Conservation (phyloP, 805 yeast species). For the Pichia californica region DNA sequence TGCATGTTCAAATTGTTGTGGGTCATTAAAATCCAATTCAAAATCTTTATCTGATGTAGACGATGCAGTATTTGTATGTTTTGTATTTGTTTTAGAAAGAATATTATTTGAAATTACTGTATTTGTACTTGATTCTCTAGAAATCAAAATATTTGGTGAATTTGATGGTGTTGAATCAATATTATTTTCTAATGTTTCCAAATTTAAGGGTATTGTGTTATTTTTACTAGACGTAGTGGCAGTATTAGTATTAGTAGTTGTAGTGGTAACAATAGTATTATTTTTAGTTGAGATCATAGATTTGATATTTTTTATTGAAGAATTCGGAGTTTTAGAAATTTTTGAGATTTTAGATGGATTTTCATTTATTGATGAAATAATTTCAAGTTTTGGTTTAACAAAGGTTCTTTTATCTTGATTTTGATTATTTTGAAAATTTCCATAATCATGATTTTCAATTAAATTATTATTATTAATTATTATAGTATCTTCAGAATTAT, state of each 20-base stretch:
- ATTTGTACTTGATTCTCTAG: neutral
- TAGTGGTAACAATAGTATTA: no score
- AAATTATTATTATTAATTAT: neutral
- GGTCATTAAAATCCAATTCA: conserved; percentile 19
- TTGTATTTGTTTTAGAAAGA: neutral
- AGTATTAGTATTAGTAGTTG: no score
- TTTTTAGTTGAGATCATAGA: neutral
- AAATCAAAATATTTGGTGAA: neutral
- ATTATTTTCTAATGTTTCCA: no score
- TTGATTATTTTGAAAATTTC: no score
- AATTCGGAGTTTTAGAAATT: neutral
- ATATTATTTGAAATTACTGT: neutral
- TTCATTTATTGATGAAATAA: neutral
- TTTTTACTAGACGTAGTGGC: no score
- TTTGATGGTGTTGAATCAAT: neutral
- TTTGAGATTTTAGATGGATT: no score
- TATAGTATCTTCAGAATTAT: neutral
- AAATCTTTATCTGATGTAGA: conserved; percentile 1
- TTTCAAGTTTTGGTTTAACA: neutral
- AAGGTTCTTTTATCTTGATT: neutral
- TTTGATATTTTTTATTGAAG: neutral
- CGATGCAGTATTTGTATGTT: neutral
- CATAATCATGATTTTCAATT: no score
- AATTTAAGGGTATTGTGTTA: no score
- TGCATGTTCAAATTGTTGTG: conserved; percentile 26